Percentiles rank a stretch among this genome's conserved stretches.
phyloP scores from a whole-genome alignment of 2,329 filamentous ascomycete genomes.

The Fusarium sp. region DNA sequence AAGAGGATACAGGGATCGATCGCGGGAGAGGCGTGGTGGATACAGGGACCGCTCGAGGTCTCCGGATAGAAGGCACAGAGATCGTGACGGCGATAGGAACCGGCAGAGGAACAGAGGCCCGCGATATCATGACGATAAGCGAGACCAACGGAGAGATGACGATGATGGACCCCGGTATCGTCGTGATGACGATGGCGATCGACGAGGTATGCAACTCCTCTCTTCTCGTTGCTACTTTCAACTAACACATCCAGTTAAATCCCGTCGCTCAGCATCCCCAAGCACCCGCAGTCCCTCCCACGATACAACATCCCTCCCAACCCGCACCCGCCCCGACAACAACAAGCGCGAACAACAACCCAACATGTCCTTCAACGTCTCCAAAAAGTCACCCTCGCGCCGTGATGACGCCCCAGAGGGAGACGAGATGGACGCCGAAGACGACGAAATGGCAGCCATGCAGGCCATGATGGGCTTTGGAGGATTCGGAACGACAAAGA shows the following conservation, averaged over 20 bases:
- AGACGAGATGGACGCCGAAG: constrained; percentile 54
- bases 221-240: too few species aligned
- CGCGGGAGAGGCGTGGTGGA: constrained; percentile 48
- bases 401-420: constrained; percentile 29
- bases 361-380: constrained; percentile 52
- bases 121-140: constrained; percentile 39
- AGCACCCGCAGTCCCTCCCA: constrained; percentile 38
- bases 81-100: constrained; percentile 53
- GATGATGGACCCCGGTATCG: constrained; percentile 36
- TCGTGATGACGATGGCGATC: constrained; percentile 42
- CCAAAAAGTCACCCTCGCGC: constrained; percentile 39
- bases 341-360: constrained; percentile 25
- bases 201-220: constrained; percentile 36
- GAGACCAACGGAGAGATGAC: constrained; percentile 44
- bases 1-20: constrained; percentile 50
- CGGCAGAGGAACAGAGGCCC: constrained; percentile 49
- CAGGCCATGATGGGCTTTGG: constrained; percentile 91
- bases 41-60: constrained; percentile 54
- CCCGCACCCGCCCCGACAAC: constrained; percentile 46
- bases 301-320: constrained; percentile 47
- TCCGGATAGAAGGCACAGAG: constrained; percentile 51
- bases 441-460: constrained; percentile 80
- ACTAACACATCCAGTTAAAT: constrained; percentile 35
- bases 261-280: constrained; percentile 55
- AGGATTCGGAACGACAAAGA: constrained; percentile 87